A percentile compares a stretch with the other conserved stretches of the same genome.
phyloP scores from a whole-genome alignment of 169 alveolate genomes.

The Blepharisma undulans region DNA sequence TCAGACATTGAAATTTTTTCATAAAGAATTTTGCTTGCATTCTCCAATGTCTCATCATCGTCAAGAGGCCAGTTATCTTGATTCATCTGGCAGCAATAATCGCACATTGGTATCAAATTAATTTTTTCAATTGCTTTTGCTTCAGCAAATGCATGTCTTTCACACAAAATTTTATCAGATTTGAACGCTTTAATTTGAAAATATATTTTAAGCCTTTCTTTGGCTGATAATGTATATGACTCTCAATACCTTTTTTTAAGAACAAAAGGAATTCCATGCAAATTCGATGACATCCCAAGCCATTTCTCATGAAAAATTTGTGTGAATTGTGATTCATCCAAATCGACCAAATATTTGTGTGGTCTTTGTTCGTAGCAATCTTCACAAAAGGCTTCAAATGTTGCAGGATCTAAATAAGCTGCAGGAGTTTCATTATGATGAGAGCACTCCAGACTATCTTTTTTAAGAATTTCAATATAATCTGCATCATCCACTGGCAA shows the following conservation, averaged over 20 bases:
- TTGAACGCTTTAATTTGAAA: neutral
- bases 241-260: neutral
- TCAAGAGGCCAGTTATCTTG: neutral
- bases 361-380: neutral
- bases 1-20: neutral
- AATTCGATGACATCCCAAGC: neutral
- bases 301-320: neutral
- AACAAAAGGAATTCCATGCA: neutral
- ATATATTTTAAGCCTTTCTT: neutral
- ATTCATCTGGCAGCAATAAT: neutral
- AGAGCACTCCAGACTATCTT: neutral
- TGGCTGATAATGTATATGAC: neutral
- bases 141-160: neutral
- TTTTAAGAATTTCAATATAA: neutral
- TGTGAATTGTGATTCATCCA: neutral
- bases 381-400: neutral
- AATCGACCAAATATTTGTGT: neutral
- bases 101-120: neutral
- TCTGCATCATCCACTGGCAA: neutral
- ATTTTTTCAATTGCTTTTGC: neutral
- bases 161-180: neutral
- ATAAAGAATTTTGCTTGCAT: neutral
- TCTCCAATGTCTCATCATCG: neutral
- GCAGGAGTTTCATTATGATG: neutral
- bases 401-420: neutral